These are phyloP conservation scores for Rhizomucor miehei DNA, from an alignment of 371 early-diverging fungal genomes.

Conservation along the genomic window DNA sequence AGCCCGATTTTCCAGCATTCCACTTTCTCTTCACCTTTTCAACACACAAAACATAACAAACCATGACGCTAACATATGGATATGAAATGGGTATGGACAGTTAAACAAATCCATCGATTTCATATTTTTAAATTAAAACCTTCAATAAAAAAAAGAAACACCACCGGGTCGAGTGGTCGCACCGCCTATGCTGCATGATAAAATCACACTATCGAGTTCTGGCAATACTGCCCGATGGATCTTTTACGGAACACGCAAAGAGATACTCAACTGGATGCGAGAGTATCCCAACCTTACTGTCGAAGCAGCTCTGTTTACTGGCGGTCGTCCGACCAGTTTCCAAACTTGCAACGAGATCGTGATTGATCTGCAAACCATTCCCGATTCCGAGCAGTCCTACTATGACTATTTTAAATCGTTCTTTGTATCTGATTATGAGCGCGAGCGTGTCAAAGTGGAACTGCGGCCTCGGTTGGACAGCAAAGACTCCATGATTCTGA, in stretches of 20 bases:
- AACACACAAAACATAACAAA: neutral
- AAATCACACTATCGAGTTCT: constrained; percentile 32
- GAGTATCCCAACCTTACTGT: constrained; percentile 24
- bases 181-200: constrained; percentile 35
- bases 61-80: constrained; percentile 33
- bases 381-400: constrained; percentile 36
- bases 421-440: constrained; percentile 32
- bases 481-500: constrained; percentile 31
- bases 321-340: constrained; percentile 11
- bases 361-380: constrained; percentile 31
- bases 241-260: constrained; percentile 42
- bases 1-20: no score
- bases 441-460: constrained; percentile 39
- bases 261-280: constrained; percentile 41
- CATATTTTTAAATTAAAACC: neutral
- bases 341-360: constrained; percentile 31
- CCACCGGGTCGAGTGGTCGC: constrained; percentile 30
- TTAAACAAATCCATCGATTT: neutral
- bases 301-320: constrained; percentile 27
- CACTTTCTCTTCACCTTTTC: no score
- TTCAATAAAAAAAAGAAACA: constrained; percentile 6
- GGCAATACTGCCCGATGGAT: constrained; percentile 38
- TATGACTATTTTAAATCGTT: constrained; percentile 30
- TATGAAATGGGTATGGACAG: constrained; percentile 40
- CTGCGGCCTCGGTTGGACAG: constrained; percentile 39